A percentile compares a stretch with the other conserved stretches of the same genome.
phyloP scores from a whole-genome alignment of 257 asterid genomes.

The Ocimum tenuiflorum region DNA sequence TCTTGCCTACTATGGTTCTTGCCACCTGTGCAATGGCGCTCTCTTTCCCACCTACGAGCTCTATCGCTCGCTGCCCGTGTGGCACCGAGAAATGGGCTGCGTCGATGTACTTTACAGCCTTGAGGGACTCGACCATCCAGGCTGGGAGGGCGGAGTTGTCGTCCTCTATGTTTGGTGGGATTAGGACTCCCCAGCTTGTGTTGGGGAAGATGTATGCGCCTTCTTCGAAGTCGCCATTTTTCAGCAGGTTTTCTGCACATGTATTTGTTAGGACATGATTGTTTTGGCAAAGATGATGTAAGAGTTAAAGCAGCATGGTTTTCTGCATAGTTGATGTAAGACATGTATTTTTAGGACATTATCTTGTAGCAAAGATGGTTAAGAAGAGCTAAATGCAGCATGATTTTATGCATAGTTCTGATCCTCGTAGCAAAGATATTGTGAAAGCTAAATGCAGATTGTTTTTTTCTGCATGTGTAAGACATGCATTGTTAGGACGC shows the following conservation, averaged over 20 bases:
- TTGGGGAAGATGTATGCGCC: constrained; percentile 48
- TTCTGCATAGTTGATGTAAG: too few relatives aligned
- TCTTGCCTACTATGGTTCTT: constrained; percentile 56
- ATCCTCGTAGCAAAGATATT: too few relatives aligned
- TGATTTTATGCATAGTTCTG: too few relatives aligned
- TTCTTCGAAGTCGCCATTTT: constrained; percentile 86
- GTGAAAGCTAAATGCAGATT: too few relatives aligned
- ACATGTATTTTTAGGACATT: too few relatives aligned
- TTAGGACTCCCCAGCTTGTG: too few relatives aligned
- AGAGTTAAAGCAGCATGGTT: too few relatives aligned
- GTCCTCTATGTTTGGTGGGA: constrained; percentile 91
- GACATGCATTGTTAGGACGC: too few relatives aligned
- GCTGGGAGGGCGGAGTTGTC: constrained; percentile 91
- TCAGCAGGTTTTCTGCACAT: constrained; percentile 60
- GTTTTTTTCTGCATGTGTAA: too few relatives aligned
- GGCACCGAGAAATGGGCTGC: constrained; percentile 84
- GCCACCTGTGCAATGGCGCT: constrained; percentile 93
- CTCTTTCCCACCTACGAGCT: constrained; percentile 89
- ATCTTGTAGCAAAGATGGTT: too few relatives aligned
- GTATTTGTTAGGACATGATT: background rate
- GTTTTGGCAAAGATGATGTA: too few relatives aligned
- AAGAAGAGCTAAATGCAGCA: too few relatives aligned
- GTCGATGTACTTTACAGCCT: constrained; percentile 84
- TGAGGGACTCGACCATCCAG: constrained; percentile 94
- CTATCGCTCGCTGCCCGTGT: constrained; percentile 63